Conservation (phyloP, 306 rosid species). For the Cicer chorassanicum region DNA sequence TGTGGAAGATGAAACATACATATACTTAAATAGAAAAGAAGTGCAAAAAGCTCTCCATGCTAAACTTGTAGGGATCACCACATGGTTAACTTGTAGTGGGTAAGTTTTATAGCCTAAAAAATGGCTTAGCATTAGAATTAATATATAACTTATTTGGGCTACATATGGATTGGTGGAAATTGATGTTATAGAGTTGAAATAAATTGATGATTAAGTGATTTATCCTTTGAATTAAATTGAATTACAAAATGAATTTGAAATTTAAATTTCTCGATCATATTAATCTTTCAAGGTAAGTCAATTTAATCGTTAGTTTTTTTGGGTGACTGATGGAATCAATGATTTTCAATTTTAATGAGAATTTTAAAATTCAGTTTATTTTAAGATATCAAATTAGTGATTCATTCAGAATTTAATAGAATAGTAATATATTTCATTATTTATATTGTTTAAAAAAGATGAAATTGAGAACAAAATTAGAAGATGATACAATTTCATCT, state of each 20-base stretch:
- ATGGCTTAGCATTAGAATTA: neutral
- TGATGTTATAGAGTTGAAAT: neutral
- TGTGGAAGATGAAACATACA: conserved; percentile 60
- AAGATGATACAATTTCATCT: too few relatives aligned
- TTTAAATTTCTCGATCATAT: neutral
- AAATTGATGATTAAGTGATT: neutral
- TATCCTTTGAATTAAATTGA: too few relatives aligned
- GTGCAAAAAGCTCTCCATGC: conserved; percentile 77
- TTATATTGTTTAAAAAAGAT: too few relatives aligned
- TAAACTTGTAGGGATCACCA: conserved; percentile 58
- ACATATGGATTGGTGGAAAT: neutral
- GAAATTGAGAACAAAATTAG: too few relatives aligned
- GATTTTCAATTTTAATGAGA: neutral
- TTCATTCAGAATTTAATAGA: too few relatives aligned
- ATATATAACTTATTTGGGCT: neutral
- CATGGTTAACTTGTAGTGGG: conserved; percentile 69
- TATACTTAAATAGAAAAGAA: conserved; percentile 68
- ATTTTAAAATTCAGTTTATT: too few relatives aligned
- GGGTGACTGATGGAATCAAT: neutral
- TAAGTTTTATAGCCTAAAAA: conserved; percentile 33
- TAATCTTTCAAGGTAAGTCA: neutral
- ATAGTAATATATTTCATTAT: too few relatives aligned
- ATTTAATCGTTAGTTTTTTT: neutral
- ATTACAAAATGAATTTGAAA: neutral
- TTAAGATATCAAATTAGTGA: too few relatives aligned